A percentile compares a stretch with the other conserved stretches of the same genome.
Evolutionary conservation across 2,329 filamentous ascomycete species (phyloP).

Genomic region (Grosmannia serpens): DNA sequence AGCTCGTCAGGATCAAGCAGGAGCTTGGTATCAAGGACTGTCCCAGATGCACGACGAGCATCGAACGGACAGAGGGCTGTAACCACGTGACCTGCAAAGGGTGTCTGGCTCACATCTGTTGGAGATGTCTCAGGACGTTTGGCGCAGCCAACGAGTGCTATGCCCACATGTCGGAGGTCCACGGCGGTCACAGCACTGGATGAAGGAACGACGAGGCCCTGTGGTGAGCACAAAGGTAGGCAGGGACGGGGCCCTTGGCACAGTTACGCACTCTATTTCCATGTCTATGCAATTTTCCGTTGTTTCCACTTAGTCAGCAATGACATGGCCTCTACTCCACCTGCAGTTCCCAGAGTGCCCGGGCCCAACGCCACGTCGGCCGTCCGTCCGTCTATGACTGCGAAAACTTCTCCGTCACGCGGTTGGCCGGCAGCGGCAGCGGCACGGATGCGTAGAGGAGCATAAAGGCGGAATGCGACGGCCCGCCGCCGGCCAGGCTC

Average conservation of each 20-base stretch:
- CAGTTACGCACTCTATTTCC: neutral
- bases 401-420: conserved; percentile 5
- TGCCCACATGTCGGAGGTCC: neutral
- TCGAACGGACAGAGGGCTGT: conserved; percentile 2
- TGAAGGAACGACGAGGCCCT: too few species aligned
- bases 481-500: conserved; percentile 77
- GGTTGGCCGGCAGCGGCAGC: conserved; percentile 43
- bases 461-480: conserved; percentile 74
- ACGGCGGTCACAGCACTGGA: too few species aligned
- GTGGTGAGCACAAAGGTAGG: neutral
- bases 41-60: neutral
- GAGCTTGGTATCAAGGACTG: conserved; percentile 6
- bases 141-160: neutral
- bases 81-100: conserved; percentile 2
- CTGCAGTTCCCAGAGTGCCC: too few species aligned
- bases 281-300: neutral
- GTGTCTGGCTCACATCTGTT: conserved; percentile 4
- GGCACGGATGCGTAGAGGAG: conserved; percentile 67
- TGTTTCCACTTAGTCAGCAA: neutral
- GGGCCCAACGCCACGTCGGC: neutral
- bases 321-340: neutral
- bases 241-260: neutral
- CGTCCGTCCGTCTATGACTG: conserved; percentile 4
- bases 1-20: neutral
- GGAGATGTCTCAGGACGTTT: neutral